These are phyloP conservation scores for Phytomonas francai DNA, from an alignment of 208 protist species.

Conservation along the genomic window DNA sequence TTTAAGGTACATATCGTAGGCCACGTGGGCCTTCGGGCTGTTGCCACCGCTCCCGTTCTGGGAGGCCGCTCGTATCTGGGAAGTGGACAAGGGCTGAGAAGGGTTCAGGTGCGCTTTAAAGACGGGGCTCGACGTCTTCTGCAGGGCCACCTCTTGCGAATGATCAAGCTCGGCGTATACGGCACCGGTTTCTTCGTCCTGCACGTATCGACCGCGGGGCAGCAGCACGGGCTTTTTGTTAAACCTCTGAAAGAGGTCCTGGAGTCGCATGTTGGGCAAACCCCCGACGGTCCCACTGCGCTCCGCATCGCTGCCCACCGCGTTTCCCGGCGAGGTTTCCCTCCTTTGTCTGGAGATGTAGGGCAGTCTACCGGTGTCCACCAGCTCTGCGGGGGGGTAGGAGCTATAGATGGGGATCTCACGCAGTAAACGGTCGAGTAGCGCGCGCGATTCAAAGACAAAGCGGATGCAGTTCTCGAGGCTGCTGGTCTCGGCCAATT, in stretches of 20 bases:
- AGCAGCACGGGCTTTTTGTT: slow-evolving; percentile 55
- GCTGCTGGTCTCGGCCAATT: slow-evolving; percentile 59
- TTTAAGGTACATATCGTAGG: neutral
- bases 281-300: neutral
- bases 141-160: slow-evolving; percentile 9
- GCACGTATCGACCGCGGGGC: slow-evolving; percentile 40
- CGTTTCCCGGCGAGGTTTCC: neutral
- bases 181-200: slow-evolving; percentile 39
- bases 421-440: slow-evolving; percentile 79
- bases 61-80: neutral
- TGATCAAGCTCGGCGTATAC: slow-evolving; percentile 27
- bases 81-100: neutral
- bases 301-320: neutral
- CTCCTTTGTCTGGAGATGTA: neutral
- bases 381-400: neutral
- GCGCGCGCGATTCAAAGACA: slow-evolving; percentile 69
- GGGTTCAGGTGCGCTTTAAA: neutral
- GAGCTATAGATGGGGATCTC: slow-evolving; percentile 65
- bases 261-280: slow-evolving; percentile 20
- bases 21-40: neutral
- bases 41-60: neutral
- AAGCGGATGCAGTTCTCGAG: slow-evolving; percentile 68
- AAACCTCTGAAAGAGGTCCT: slow-evolving; percentile 68
- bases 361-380: slow-evolving; percentile 9
- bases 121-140: neutral